These are phyloP conservation scores for Aureobasidium pullulans DNA, from an alignment of 2,329 filamentous ascomycete species.

Conservation along the genomic window DNA sequence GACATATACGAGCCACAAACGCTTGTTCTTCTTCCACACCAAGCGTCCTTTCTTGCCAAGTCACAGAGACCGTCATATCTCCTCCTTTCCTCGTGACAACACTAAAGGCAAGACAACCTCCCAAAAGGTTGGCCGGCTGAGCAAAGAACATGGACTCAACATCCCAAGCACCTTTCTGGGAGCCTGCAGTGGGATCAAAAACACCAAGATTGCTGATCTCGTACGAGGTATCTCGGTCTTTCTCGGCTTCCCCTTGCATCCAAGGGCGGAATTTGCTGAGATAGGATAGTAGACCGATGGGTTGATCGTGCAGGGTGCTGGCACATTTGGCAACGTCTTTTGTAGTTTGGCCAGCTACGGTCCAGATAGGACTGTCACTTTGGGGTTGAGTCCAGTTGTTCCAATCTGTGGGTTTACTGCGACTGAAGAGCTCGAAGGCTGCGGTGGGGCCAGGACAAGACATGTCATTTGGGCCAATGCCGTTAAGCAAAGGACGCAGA, in stretches of 20 bases:
- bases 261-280: slow-evolving; percentile 33
- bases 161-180: slow-evolving; percentile 11
- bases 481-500: slow-evolving; percentile 25
- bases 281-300: slow-evolving; percentile 39
- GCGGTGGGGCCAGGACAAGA: background rate
- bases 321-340: slow-evolving; percentile 27
- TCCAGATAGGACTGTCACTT: slow-evolving; percentile 25
- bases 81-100: slow-evolving; percentile 35
- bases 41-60: slow-evolving; percentile 38
- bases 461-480: background rate
- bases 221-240: slow-evolving; percentile 35
- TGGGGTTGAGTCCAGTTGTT: slow-evolving; percentile 16
- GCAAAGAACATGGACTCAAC: slow-evolving; percentile 37
- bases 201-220: slow-evolving; percentile 41
- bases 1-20: slow-evolving; percentile 16
- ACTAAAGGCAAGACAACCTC: slow-evolving; percentile 35
- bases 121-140: slow-evolving; percentile 35
- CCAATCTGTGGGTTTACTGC: background rate
- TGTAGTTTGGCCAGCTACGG: slow-evolving; percentile 26
- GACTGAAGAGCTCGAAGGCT: background rate
- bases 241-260: slow-evolving; percentile 32
- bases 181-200: slow-evolving; percentile 24
- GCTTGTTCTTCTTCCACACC: slow-evolving; percentile 28
- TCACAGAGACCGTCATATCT: slow-evolving; percentile 31
- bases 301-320: slow-evolving; percentile 30